A percentile compares a stretch with the other conserved stretches of the same genome.
These are phyloP conservation scores for Obelidium mucronatum DNA, from an alignment of 192 early-diverging fungal genomes.

Conservation along the genomic window DNA sequence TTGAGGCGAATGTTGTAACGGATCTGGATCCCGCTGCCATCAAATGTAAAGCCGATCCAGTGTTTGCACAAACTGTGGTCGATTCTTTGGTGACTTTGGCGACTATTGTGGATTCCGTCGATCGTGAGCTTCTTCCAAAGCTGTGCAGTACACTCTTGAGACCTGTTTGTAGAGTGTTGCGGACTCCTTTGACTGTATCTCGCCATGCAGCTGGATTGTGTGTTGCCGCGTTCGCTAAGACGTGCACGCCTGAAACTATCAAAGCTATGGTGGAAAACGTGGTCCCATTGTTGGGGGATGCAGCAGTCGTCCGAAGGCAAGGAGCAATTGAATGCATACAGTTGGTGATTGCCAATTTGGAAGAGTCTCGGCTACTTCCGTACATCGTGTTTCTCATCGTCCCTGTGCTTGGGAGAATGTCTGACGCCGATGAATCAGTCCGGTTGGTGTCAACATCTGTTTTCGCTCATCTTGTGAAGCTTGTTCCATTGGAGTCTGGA, in stretches of 20 bases:
- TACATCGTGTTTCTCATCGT: slow-evolving; percentile 98
- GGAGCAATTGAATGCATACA: slow-evolving; percentile 87
- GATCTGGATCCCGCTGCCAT: slow-evolving; percentile 38
- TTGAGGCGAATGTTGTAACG: slow-evolving; percentile 11
- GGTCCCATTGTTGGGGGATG: slow-evolving; percentile 80
- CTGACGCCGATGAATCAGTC: slow-evolving; percentile 89
- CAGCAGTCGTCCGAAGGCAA: slow-evolving; percentile 76
- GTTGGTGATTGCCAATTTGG: slow-evolving; percentile 80
- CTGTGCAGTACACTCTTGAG: slow-evolving; percentile 70
- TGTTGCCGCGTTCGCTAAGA: slow-evolving; percentile 74
- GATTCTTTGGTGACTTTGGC: slow-evolving; percentile 79
- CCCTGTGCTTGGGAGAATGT: slow-evolving; percentile 96
- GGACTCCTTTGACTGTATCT: slow-evolving; percentile 74
- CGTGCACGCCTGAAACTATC: slow-evolving; percentile 78
- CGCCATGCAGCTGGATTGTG: slow-evolving; percentile 81
- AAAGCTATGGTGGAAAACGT: slow-evolving; percentile 78
- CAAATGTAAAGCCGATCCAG: slow-evolving; percentile 36
- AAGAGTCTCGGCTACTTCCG: slow-evolving; percentile 79
- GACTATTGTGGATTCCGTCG: slow-evolving; percentile 66
- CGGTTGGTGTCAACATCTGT: slow-evolving; percentile 90
- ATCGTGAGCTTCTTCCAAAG: slow-evolving; percentile 59
- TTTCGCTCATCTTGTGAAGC: slow-evolving; percentile 95
- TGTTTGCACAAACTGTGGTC: slow-evolving; percentile 71
- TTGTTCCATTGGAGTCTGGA: slow-evolving; percentile 94
- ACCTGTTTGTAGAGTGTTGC: slow-evolving; percentile 68